Evolutionary conservation across 345 rosid genomes (phyloP).

Genomic region (Populus ilicifolia): DNA sequence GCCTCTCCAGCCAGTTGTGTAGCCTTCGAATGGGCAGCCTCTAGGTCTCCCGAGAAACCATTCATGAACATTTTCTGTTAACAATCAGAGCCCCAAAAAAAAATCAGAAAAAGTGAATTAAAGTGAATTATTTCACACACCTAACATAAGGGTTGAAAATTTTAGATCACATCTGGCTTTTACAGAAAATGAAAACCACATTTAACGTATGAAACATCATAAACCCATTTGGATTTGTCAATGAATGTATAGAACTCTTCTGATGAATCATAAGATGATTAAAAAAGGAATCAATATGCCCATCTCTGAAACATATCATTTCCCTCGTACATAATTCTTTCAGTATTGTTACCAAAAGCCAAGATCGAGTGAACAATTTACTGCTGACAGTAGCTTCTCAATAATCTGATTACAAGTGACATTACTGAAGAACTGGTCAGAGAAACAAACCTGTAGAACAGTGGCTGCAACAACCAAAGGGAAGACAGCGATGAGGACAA

Average conservation of each 20-base stretch:
- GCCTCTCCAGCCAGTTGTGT: conserved; percentile 98
- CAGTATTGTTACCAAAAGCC: not conserved
- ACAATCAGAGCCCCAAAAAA: conserved; percentile 6
- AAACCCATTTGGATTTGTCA: not conserved
- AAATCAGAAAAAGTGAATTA: not conserved
- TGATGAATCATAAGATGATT: not conserved
- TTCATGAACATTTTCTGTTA: conserved; percentile 96
- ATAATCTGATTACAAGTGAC: not conserved
- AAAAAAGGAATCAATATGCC: not conserved
- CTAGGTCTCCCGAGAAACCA: conserved; percentile 95
- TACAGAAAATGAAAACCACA: not conserved
- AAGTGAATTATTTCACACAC: not conserved
- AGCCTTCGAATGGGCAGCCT: conserved; percentile 88
- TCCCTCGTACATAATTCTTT: not conserved
- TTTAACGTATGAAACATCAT: not conserved
- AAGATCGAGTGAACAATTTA: not conserved
- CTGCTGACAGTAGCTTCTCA: not conserved
- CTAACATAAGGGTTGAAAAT: not conserved
- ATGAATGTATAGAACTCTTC: not conserved
- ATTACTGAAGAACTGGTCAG: not conserved
- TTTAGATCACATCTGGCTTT: not conserved
- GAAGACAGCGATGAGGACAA: conserved; percentile 86
- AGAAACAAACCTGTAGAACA: conserved; percentile 75
- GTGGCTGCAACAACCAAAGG: conserved; percentile 99
- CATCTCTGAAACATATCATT: not conserved